Percentiles rank a stretch among this genome's conserved stretches.
phyloP scores from a whole-genome alignment of 202 grass and related monocot species.

The Saccharum hybrid region DNA sequence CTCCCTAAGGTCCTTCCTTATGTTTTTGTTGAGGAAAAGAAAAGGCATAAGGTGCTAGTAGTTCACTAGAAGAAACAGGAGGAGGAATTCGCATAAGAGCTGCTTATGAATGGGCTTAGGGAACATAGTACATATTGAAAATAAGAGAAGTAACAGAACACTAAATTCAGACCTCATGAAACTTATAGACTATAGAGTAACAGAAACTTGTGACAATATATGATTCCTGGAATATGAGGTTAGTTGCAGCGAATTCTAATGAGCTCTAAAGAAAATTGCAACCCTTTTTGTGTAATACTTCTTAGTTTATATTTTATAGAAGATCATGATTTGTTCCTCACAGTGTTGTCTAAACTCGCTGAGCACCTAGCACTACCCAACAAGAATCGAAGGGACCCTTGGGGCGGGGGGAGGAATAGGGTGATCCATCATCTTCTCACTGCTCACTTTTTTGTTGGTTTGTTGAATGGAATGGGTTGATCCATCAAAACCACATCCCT shows the following conservation, averaged over 20 bases:
- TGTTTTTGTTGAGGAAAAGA: conserved; percentile 23
- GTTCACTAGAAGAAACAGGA: conserved; percentile 27
- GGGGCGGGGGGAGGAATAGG: too few relatives aligned
- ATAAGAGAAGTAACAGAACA: background rate
- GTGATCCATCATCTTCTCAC: too few relatives aligned
- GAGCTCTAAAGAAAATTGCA: background rate
- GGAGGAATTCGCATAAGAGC: conserved; percentile 15
- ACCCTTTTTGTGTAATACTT: background rate
- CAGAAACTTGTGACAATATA: background rate
- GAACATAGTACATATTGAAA: conserved; percentile 4
- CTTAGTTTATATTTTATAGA: background rate
- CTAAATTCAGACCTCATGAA: conserved; percentile 15
- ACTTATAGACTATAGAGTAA: background rate
- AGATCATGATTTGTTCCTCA: background rate
- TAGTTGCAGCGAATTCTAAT: background rate
- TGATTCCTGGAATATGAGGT: background rate
- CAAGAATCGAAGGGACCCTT: background rate
- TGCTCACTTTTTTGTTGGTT: too few relatives aligned
- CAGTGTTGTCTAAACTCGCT: background rate
- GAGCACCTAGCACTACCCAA: conserved; percentile 2
- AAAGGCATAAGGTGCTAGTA: conserved; percentile 9
- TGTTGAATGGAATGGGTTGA: too few relatives aligned
- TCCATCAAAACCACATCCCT: too few relatives aligned
- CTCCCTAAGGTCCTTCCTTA: background rate
- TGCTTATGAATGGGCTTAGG: background rate